Conservation (phyloP, 768 basidiomycete genomes). For the Suillus subaureus region DNA sequence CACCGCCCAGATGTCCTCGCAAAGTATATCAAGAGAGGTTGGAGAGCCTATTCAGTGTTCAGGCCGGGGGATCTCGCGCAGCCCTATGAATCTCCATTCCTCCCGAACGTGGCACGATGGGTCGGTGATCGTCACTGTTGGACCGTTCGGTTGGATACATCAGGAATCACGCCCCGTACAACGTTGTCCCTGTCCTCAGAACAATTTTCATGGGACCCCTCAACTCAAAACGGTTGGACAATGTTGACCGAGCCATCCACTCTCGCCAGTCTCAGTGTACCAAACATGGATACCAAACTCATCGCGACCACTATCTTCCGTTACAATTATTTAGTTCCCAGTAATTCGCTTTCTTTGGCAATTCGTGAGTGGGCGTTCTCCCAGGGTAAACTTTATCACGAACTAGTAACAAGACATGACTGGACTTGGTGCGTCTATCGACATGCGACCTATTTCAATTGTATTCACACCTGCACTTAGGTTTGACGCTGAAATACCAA, state of each 20-base stretch:
- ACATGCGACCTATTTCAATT: background rate
- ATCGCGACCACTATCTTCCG: constrained; percentile 26
- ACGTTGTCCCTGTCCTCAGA: constrained; percentile 15
- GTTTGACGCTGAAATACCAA: constrained; percentile 25
- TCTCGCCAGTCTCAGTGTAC: background rate
- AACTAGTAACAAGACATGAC: constrained; percentile 1
- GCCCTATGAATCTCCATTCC: constrained; percentile 17
- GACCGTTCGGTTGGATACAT: constrained; percentile 31
- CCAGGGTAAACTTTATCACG: constrained; percentile 12
- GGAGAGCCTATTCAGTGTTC: constrained; percentile 25
- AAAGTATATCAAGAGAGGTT: constrained; percentile 44
- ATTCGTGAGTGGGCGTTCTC: constrained; percentile 13
- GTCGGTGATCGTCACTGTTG: constrained; percentile 35
- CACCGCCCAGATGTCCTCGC: constrained; percentile 14
- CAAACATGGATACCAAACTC: constrained; percentile 1
- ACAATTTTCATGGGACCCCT: constrained; percentile 19
- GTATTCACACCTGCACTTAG: constrained; percentile 2
- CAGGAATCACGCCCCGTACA: constrained; percentile 15
- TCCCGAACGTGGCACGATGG: constrained; percentile 27
- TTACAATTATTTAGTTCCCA: constrained; percentile 26
- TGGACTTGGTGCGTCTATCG: constrained; percentile 25
- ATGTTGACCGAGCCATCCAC: background rate
- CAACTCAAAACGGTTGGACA: constrained; percentile 23
- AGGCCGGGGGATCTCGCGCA: constrained; percentile 2
- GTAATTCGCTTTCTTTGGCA: background rate